Evolutionary conservation across 2,329 filamentous ascomycete species (phyloP).

Genomic region (Teratosphaeria epicoccoides): DNA sequence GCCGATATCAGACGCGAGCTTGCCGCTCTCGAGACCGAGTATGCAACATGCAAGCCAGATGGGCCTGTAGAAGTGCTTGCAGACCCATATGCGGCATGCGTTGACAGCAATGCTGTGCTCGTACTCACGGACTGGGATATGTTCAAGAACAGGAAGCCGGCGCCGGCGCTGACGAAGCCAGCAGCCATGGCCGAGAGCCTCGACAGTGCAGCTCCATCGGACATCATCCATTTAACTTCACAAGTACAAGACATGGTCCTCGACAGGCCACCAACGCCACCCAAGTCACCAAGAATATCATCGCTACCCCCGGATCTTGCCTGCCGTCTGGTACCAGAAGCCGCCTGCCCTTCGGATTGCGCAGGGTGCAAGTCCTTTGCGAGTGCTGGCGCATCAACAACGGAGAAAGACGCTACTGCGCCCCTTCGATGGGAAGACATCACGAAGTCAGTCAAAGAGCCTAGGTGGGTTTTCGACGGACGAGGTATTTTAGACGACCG

Average conservation of each 20-base stretch:
- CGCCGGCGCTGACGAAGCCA: not conserved
- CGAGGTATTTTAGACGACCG: slow-evolving; percentile 20
- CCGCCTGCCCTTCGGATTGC: slow-evolving; percentile 7
- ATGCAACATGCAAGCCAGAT: slow-evolving; percentile 11
- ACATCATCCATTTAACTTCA: slow-evolving; percentile 1
- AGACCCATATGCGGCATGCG: slow-evolving; percentile 22
- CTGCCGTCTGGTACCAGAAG: slow-evolving; percentile 7
- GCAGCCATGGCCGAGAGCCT: slow-evolving; percentile 1
- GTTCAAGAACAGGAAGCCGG: slow-evolving; percentile 15
- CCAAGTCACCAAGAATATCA: slow-evolving; percentile 3
- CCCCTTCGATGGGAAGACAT: slow-evolving; percentile 18
- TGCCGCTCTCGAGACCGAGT: slow-evolving; percentile 7
- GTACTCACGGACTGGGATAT: slow-evolving; percentile 24
- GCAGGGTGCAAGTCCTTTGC: slow-evolving; percentile 5
- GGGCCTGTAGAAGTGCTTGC: slow-evolving; percentile 17
- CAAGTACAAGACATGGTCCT: not conserved
- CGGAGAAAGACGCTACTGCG: slow-evolving; percentile 4
- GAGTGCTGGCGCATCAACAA: not conserved
- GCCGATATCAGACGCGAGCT: slow-evolving; percentile 22
- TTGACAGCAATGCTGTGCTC: slow-evolving; percentile 20
- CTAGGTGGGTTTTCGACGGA: slow-evolving; percentile 25
- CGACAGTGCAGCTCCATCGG: slow-evolving; percentile 6
- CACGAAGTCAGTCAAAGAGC: slow-evolving; percentile 18
- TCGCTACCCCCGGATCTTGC: slow-evolving; percentile 2
- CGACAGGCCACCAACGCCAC: slow-evolving; percentile 9